phyloP scores from a whole-genome alignment of 306 rosid species.

The Bauhinia variegata region DNA sequence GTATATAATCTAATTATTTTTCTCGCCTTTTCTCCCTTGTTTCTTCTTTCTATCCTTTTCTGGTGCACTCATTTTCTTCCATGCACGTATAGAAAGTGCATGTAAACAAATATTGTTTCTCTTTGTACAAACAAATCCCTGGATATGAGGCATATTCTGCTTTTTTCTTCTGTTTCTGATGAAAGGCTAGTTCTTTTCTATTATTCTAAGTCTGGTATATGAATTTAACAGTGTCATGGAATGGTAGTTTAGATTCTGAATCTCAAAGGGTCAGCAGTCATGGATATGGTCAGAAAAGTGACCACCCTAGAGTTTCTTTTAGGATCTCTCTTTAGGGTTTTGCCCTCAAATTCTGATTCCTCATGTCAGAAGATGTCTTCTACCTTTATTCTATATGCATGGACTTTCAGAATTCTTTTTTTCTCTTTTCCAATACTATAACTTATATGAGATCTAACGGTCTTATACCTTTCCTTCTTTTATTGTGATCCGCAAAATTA shows the following conservation, averaged over 20 bases:
- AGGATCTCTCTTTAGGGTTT: constrained; percentile 36
- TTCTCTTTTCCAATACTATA: not conserved
- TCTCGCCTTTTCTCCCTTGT: constrained; percentile 4
- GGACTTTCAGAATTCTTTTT: constrained; percentile 3
- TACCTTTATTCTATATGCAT: constrained; percentile 3
- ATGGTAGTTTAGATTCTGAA: constrained; percentile 27
- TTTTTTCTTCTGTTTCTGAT: constrained; percentile 26
- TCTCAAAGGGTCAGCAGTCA: not conserved
- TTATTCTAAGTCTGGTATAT: constrained; percentile 12
- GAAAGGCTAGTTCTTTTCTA: not conserved
- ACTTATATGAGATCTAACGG: not conserved
- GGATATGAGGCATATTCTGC: constrained; percentile 18
- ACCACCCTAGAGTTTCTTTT: not conserved
- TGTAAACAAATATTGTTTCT: not conserved
- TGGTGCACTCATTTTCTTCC: constrained; percentile 15
- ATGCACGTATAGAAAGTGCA: constrained; percentile 12
- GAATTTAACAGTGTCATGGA: constrained; percentile 2
- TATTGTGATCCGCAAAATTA: not conserved
- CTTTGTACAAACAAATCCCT: not conserved
- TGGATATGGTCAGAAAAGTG: constrained; percentile 17
- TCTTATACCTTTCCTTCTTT: not conserved
- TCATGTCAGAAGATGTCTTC: constrained; percentile 32
- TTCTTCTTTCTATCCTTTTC: not conserved
- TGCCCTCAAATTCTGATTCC: constrained; percentile 22
- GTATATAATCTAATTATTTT: not conserved